These are phyloP conservation scores for Trichoderma atroviride DNA, from an alignment of 2,329 filamentous ascomycete genomes.

Conservation along the genomic window DNA sequence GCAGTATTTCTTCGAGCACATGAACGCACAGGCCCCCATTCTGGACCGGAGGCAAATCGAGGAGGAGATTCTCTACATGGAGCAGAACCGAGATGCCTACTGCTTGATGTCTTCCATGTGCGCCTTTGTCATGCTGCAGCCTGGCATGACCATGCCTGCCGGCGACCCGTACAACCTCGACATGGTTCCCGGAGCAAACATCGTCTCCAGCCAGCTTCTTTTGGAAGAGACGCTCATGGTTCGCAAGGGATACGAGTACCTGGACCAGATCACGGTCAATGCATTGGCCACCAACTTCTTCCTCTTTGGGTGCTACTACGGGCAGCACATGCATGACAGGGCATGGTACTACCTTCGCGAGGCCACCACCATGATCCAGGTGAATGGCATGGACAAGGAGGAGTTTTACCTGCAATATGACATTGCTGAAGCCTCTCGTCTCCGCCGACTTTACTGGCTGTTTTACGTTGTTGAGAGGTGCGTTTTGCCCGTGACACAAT, in stretches of 20 bases:
- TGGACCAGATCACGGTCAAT: slow-evolving; percentile 58
- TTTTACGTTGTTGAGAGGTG: slow-evolving; percentile 72
- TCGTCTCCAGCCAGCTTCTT: slow-evolving; percentile 66
- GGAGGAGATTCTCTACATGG: slow-evolving; percentile 61
- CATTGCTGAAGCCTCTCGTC: slow-evolving; percentile 61
- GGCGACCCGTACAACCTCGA: slow-evolving; percentile 60
- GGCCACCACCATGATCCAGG: slow-evolving; percentile 69
- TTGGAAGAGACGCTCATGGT: slow-evolving; percentile 69
- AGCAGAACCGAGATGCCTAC: slow-evolving; percentile 64
- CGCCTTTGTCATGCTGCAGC: slow-evolving; percentile 70
- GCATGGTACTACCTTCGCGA: slow-evolving; percentile 82
- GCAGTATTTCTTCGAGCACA: slow-evolving; percentile 68
- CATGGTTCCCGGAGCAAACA: slow-evolving; percentile 59
- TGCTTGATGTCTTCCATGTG: slow-evolving; percentile 66
- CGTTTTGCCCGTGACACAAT: slow-evolving; percentile 27
- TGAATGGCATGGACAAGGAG: slow-evolving; percentile 64
- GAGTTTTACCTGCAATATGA: slow-evolving; percentile 63
- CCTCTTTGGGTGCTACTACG: slow-evolving; percentile 72
- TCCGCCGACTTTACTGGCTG: slow-evolving; percentile 72
- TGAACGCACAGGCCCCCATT: slow-evolving; percentile 66
- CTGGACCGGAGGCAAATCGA: slow-evolving; percentile 61
- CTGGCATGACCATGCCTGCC: slow-evolving; percentile 63
- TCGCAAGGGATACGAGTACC: slow-evolving; percentile 63
- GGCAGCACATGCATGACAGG: slow-evolving; percentile 71
- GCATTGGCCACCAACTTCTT: slow-evolving; percentile 76